Evolutionary conservation across 1,284 basidiomycete species (phyloP).

Genomic region (Heliocybe sulcata): DNA sequence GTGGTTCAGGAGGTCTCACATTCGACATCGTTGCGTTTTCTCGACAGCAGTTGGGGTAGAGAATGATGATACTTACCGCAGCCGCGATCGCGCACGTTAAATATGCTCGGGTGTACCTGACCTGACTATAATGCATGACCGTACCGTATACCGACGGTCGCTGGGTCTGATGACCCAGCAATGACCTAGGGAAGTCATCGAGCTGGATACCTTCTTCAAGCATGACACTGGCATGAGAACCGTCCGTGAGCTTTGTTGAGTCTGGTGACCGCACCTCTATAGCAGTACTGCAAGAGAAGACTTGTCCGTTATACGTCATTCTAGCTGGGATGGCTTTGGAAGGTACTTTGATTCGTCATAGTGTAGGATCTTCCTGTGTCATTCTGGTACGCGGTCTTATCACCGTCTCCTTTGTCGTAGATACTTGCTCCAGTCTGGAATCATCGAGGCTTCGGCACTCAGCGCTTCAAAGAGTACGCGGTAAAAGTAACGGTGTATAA

Average conservation of each 20-base stretch:
- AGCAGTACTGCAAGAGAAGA: neutral
- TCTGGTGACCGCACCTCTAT: neutral
- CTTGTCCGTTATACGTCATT: neutral
- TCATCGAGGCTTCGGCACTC: too few species aligned
- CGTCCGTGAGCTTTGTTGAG: neutral
- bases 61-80: neutral
- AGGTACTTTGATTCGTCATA: too few species aligned
- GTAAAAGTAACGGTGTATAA: too few species aligned
- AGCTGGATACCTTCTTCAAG: neutral
- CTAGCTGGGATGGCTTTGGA: too few species aligned
- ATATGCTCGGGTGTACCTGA: neutral
- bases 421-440: too few species aligned
- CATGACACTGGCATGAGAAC: neutral
- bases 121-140: neutral
- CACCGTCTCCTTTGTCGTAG: too few species aligned
- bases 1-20: constrained; percentile 36
- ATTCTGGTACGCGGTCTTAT: too few species aligned
- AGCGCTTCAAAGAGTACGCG: too few species aligned
- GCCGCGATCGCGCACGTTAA: neutral
- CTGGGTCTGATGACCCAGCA: neutral
- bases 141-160: neutral
- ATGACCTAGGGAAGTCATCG: neutral
- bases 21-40: neutral
- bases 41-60: neutral
- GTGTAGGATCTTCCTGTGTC: too few species aligned